phyloP scores from a whole-genome alignment of 208 protist genomes.

The Trypanosoma scelopori region DNA sequence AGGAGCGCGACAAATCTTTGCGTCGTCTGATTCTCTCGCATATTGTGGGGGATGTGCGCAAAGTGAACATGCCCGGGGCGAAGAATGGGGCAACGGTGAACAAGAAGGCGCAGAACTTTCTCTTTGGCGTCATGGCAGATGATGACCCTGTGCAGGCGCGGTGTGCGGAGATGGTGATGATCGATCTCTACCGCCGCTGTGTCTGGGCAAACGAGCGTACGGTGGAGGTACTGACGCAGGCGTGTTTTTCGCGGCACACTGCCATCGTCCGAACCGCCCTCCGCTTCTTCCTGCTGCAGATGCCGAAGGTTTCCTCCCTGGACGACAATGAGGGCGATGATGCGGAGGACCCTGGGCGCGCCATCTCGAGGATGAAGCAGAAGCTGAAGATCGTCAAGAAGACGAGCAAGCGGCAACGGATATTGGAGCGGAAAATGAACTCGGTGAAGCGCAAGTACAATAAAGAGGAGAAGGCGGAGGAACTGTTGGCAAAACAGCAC shows the following conservation, averaged over 20 bases:
- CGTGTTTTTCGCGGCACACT: slow-evolving; percentile 92
- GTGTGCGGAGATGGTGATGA: slow-evolving; percentile 96
- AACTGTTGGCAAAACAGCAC: slow-evolving; percentile 78
- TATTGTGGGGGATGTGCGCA: slow-evolving; percentile 95
- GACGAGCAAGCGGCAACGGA: slow-evolving; percentile 80
- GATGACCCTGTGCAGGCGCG: slow-evolving; percentile 91
- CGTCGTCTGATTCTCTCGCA: slow-evolving; percentile 87
- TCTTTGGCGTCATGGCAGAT: slow-evolving; percentile 95
- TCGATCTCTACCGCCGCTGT: slow-evolving; percentile 96
- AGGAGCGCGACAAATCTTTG: slow-evolving; percentile 94
- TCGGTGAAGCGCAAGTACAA: slow-evolving; percentile 80
- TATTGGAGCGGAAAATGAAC: slow-evolving; percentile 80
- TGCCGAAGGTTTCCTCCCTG: slow-evolving; percentile 75
- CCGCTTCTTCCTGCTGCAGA: slow-evolving; percentile 95
- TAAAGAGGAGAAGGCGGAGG: slow-evolving; percentile 80
- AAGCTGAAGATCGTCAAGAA: slow-evolving; percentile 94
- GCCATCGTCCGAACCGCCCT: slow-evolving; percentile 94
- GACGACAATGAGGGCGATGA: slow-evolving; percentile 73
- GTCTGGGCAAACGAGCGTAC: slow-evolving; percentile 93
- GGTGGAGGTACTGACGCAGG: slow-evolving; percentile 95
- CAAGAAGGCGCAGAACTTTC: slow-evolving; percentile 94
- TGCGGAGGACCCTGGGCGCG: slow-evolving; percentile 72
- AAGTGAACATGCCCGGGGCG: slow-evolving; percentile 85
- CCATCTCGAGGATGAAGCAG: slow-evolving; percentile 89
- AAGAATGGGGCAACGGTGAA: slow-evolving; percentile 92